These are phyloP conservation scores for Mycena capillaripes DNA, from an alignment of 768 basidiomycete genomes.

Conservation along the genomic window DNA sequence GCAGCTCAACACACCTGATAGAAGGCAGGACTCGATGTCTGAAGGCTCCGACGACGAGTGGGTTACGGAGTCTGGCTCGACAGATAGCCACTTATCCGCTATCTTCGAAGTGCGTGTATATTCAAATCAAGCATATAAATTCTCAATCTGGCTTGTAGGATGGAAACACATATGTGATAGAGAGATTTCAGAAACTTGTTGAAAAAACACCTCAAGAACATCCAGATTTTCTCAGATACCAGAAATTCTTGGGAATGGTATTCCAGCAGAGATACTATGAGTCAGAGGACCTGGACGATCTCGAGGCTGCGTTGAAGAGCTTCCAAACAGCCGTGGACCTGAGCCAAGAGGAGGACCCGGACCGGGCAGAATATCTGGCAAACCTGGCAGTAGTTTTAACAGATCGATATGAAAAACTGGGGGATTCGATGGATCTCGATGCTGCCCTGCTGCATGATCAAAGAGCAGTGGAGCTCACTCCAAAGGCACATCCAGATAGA, in stretches of 20 bases:
- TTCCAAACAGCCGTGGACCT: too few species aligned
- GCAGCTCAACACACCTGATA: too few species aligned
- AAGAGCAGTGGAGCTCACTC: too few species aligned
- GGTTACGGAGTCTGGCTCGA: neutral
- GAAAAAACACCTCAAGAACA: neutral
- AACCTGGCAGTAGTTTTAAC: too few species aligned
- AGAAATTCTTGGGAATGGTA: neutral
- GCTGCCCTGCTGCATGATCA: too few species aligned
- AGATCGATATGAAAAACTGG: too few species aligned
- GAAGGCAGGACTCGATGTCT: neutral
- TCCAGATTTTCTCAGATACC: neutral
- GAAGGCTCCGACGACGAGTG: neutral
- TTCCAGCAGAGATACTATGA: neutral
- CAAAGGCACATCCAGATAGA: too few species aligned
- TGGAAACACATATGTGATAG: neutral
- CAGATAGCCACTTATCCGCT: neutral
- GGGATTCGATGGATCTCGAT: too few species aligned
- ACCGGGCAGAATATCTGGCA: too few species aligned
- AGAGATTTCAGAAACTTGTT: neutral
- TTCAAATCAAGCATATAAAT: neutral
- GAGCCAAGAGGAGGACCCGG: too few species aligned
- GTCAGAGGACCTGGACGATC: neutral
- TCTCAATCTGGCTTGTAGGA: neutral
- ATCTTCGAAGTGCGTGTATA: neutral
- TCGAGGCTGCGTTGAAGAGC: too few species aligned